Conservation (phyloP, 805 yeast species). For the Starmerella riodocensis region DNA sequence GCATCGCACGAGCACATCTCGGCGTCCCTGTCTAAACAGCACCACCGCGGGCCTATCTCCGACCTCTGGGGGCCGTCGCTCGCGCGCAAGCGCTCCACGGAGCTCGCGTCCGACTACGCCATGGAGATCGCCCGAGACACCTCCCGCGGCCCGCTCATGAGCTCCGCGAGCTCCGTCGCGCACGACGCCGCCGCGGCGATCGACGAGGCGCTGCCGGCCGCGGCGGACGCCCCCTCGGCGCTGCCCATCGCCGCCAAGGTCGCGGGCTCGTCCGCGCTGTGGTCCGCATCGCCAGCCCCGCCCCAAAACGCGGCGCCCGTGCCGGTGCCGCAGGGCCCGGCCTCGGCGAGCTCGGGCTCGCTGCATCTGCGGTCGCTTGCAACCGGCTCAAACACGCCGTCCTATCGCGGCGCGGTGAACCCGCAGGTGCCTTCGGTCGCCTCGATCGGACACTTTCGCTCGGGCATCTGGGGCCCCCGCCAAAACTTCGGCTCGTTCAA, state of each 20-base stretch:
- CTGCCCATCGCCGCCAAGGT: slow-evolving; percentile 2
- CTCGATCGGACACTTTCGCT: slow-evolving; percentile 13
- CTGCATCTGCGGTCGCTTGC: slow-evolving; percentile 7
- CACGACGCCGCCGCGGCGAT: neutral
- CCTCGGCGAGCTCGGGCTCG: neutral
- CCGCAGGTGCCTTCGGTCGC: neutral
- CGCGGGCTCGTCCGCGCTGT: neutral
- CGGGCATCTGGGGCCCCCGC: slow-evolving; percentile 20
- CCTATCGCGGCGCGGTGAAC: slow-evolving; percentile 4
- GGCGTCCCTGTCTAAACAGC: slow-evolving; percentile 20
- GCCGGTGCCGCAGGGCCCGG: neutral
- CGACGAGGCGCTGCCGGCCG: slow-evolving; percentile 5
- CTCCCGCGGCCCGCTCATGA: slow-evolving; percentile 20
- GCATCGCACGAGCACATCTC: slow-evolving; percentile 23
- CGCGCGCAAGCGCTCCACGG: slow-evolving; percentile 4
- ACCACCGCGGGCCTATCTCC: slow-evolving; percentile 20
- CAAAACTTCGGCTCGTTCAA: slow-evolving; percentile 10
- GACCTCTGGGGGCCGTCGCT: slow-evolving; percentile 23
- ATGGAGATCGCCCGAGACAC: slow-evolving; percentile 14
- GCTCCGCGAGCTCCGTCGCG: slow-evolving; percentile 16
- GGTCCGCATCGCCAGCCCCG: slow-evolving; percentile 1
- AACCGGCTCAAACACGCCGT: slow-evolving; percentile 8
- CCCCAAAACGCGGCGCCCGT: neutral
- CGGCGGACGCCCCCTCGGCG: neutral
- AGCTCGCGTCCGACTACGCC: slow-evolving; percentile 12